These are phyloP conservation scores for Cyclotella baltica DNA, from an alignment of 108 stramenopile genomes.

Conservation along the genomic window DNA sequence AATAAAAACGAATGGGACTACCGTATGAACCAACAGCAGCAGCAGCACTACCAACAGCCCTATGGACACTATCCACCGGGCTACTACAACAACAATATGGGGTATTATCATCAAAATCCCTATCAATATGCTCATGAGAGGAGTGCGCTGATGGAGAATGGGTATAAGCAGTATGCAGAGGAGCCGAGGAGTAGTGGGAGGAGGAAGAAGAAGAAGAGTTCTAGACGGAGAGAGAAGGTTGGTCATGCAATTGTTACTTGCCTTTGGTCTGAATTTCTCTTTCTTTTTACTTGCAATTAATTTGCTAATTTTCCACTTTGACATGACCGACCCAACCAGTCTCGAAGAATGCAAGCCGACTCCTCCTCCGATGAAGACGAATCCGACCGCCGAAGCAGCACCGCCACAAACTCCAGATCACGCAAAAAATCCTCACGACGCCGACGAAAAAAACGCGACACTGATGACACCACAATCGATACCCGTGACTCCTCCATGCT, in stretches of 20 bases:
- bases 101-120: neutral
- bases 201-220: slow-evolving; percentile 36
- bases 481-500: slow-evolving; percentile 34
- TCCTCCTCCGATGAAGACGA: slow-evolving; percentile 40
- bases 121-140: slow-evolving; percentile 38
- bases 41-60: neutral
- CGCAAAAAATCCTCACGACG: slow-evolving; percentile 10
- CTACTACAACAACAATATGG: neutral
- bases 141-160: slow-evolving; percentile 39
- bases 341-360: slow-evolving; percentile 5
- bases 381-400: neutral
- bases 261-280: neutral
- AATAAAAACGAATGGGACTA: slow-evolving; percentile 14
- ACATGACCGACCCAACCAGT: slow-evolving; percentile 4
- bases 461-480: slow-evolving; percentile 27
- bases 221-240: slow-evolving; percentile 35
- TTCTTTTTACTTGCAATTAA: neutral
- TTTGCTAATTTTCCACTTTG: neutral
- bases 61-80: neutral
- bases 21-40: slow-evolving; percentile 9
- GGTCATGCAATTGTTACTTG: neutral
- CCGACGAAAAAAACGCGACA: slow-evolving; percentile 20
- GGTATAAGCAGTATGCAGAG: slow-evolving; percentile 34
- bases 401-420: neutral
- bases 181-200: neutral